Percentiles rank a stretch among this genome's conserved stretches.
Conservation (phyloP, 2,329 filamentous ascomycete species). For the Penicillium sp. region DNA sequence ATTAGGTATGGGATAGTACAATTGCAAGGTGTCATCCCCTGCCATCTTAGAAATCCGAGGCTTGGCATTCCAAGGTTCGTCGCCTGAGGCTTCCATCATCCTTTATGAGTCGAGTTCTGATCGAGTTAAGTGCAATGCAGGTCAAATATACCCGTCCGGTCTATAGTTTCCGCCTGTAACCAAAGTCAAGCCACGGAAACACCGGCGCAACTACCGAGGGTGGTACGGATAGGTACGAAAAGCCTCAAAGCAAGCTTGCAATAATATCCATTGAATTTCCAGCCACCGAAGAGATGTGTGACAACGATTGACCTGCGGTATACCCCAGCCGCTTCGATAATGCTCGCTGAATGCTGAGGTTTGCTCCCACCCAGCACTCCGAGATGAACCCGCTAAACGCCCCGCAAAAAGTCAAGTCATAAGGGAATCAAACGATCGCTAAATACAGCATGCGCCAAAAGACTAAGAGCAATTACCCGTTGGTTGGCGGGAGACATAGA, state of each 20-base stretch:
- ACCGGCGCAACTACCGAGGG: neutral
- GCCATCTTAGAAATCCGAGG: neutral
- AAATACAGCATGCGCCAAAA: constrained; percentile 31
- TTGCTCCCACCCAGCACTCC: constrained; percentile 14
- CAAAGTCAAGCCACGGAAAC: no score
- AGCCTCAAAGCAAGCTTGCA: constrained; percentile 1
- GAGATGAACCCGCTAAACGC: constrained; percentile 27
- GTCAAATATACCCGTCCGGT: no score
- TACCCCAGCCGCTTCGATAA: constrained; percentile 19
- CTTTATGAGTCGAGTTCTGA: no score
- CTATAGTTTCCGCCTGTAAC: no score
- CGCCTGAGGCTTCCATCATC: neutral
- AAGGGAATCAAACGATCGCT: constrained; percentile 29
- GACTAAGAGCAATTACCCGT: constrained; percentile 13
- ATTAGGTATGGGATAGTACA: neutral
- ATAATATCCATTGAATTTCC: constrained; percentile 1
- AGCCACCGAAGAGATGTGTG: constrained; percentile 9
- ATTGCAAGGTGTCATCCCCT: neutral
- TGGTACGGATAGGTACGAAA: neutral
- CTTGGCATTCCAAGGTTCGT: neutral
- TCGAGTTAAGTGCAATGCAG: no score
- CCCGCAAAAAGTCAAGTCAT: constrained; percentile 17
- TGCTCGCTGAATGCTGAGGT: constrained; percentile 9
- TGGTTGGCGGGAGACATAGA: constrained; percentile 5
- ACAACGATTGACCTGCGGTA: constrained; percentile 20